Conservation (phyloP, 345 rosid genomes). For the Adansonia digitata region DNA sequence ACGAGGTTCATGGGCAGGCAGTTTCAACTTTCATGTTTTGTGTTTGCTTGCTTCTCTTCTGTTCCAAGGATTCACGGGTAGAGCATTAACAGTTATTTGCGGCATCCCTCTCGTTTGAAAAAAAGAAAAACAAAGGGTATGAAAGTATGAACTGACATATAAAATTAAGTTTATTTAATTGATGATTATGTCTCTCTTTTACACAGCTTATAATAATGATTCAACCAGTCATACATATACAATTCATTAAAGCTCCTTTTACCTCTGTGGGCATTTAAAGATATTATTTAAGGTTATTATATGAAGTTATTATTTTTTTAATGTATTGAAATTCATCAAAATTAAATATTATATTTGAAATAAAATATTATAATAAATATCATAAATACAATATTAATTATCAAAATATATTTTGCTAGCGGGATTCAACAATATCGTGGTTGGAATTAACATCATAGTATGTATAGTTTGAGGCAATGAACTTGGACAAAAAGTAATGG, state of each 20-base stretch:
- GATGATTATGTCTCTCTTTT: neutral
- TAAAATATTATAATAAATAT: too few relatives aligned
- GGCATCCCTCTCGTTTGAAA: neutral
- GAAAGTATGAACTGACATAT: too few relatives aligned
- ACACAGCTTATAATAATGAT: neutral
- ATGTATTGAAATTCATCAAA: too few relatives aligned
- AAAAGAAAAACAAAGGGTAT: too few relatives aligned
- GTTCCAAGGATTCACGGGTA: constrained; percentile 7
- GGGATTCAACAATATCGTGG: neutral
- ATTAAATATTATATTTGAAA: too few relatives aligned
- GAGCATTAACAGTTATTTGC: neutral
- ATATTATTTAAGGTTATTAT: too few relatives aligned
- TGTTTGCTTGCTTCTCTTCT: neutral
- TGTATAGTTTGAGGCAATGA: neutral
- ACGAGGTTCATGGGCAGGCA: neutral
- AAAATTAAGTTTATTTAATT: neutral
- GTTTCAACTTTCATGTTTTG: neutral
- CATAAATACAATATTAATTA: neutral
- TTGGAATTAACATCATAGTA: neutral
- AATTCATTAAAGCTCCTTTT: neutral
- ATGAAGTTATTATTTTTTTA: too few relatives aligned
- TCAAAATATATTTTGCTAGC: neutral
- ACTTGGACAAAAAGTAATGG: constrained; percentile 7
- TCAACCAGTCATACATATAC: neutral
- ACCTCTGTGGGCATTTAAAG: too few relatives aligned